These are phyloP conservation scores for Candida easanensis DNA, from an alignment of 805 yeast species.

Conservation along the genomic window DNA sequence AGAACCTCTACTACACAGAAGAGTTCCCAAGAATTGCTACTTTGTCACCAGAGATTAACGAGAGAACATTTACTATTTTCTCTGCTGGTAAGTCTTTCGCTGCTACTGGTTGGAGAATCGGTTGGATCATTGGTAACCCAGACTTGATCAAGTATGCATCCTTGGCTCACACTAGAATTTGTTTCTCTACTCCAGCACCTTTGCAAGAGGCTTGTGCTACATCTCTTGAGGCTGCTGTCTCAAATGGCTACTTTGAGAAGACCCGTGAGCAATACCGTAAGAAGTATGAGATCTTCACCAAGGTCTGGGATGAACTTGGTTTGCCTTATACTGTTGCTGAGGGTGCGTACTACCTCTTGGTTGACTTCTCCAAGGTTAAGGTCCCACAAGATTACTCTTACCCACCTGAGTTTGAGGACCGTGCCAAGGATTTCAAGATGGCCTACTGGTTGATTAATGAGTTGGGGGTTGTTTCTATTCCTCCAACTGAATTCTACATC, in stretches of 20 bases:
- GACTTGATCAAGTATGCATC: conserved; percentile 77
- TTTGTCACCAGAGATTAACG: conserved; percentile 72
- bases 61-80: conserved; percentile 85
- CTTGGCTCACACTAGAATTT: conserved; percentile 91
- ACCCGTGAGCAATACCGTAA: conserved; percentile 66
- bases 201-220: conserved; percentile 88
- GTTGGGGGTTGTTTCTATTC: conserved; percentile 92
- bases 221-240: conserved; percentile 62
- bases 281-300: conserved; percentile 72
- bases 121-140: conserved; percentile 91
- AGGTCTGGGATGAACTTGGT: conserved; percentile 80
- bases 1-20: conserved; percentile 71
- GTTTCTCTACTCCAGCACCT: conserved; percentile 89
- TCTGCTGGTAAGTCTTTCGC: conserved; percentile 98
- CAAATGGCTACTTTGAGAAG: conserved; percentile 61
- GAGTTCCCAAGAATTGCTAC: conserved; percentile 82
- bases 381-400: conserved; percentile 70
- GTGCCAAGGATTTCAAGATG: conserved; percentile 82
- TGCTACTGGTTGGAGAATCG: conserved; percentile 99
- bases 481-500: conserved; percentile 92
- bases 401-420: conserved; percentile 64
- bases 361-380: conserved; percentile 78
- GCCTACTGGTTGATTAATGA: conserved; percentile 94
- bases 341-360: conserved; percentile 92
- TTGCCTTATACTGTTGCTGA: conserved; percentile 89